phyloP scores from a whole-genome alignment of 2,329 filamentous ascomycete species.

The Dichotomopilus funicola region DNA sequence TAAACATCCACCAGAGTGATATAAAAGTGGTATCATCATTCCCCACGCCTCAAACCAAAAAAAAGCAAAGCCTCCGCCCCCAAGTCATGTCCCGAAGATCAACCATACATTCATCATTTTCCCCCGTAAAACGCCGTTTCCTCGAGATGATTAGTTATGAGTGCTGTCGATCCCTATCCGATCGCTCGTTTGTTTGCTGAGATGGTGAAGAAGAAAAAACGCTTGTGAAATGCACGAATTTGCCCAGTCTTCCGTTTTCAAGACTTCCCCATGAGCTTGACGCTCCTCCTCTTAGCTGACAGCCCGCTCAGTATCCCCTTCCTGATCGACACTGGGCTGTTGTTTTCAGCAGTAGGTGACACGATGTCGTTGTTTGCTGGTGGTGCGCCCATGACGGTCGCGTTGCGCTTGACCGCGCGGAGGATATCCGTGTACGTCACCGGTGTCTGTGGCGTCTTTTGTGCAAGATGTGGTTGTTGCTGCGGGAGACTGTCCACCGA shows the following conservation, averaged over 20 bases:
- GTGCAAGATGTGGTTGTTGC: slow-evolving; percentile 21
- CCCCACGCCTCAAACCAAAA: background rate
- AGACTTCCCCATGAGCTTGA: slow-evolving; percentile 22
- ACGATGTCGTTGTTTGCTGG: slow-evolving; percentile 17
- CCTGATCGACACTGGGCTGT: slow-evolving; percentile 9
- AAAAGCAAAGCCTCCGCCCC: background rate
- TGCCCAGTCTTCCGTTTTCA: background rate
- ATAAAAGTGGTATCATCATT: slow-evolving; percentile 5
- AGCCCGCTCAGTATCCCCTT: slow-evolving; percentile 25
- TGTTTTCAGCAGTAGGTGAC: slow-evolving; percentile 14
- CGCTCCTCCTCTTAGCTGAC: slow-evolving; percentile 24
- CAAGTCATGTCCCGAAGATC: background rate
- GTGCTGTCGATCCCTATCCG: slow-evolving; percentile 2
- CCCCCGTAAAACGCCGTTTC: background rate
- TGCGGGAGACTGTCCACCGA: slow-evolving; percentile 21
- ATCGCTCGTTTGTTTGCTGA: background rate
- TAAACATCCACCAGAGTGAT: too few species aligned
- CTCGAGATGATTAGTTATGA: background rate
- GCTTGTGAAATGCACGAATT: background rate
- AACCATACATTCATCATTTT: background rate
- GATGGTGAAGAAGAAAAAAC: background rate
- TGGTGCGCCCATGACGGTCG: slow-evolving; percentile 24
- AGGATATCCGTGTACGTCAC: slow-evolving; percentile 45
- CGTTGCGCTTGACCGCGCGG: slow-evolving; percentile 38
- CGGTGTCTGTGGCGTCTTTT: slow-evolving; percentile 28